A percentile compares a stretch with the other conserved stretches of the same genome.
Conservation (phyloP, 2,329 filamentous ascomycete genomes). For the Verticillium nonalfalfae region DNA sequence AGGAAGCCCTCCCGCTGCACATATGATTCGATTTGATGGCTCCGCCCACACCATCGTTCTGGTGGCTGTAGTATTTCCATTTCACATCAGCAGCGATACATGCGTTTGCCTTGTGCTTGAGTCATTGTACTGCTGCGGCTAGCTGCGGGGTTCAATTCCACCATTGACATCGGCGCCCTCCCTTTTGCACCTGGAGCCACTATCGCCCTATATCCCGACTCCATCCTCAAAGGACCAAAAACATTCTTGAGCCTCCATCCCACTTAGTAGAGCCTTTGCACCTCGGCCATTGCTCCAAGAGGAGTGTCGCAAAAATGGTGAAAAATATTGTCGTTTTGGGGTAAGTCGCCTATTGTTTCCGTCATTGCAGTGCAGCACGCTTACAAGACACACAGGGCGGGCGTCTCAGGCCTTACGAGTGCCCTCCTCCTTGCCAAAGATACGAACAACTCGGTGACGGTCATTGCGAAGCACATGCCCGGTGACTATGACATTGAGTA, state of each 20-base stretch:
- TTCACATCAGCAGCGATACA: neutral
- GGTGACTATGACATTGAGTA: slow-evolving; percentile 83
- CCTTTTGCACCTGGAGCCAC: neutral
- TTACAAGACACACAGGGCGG: slow-evolving; percentile 25
- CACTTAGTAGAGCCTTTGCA: too few relatives aligned
- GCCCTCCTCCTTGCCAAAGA: slow-evolving; percentile 40
- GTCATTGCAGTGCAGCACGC: neutral
- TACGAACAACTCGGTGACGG: slow-evolving; percentile 31
- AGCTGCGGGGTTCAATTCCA: neutral
- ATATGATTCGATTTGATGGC: neutral
- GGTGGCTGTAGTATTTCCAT: neutral
- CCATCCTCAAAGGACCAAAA: neutral
- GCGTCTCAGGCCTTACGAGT: slow-evolving; percentile 45
- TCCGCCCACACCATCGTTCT: neutral
- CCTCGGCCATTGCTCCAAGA: too few relatives aligned
- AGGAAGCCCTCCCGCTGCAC: neutral
- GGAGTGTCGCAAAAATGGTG: slow-evolving; percentile 9
- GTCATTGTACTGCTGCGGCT: neutral
- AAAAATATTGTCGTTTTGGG: slow-evolving; percentile 47
- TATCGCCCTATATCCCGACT: neutral
- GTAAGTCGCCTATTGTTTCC: slow-evolving; percentile 14
- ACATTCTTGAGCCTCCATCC: too few relatives aligned
- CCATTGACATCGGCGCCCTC: neutral
- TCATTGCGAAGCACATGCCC: slow-evolving; percentile 69
- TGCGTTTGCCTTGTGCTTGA: neutral